Evolutionary conservation across 306 rosid species (phyloP).

Genomic region (Vigna reflexopilosa): DNA sequence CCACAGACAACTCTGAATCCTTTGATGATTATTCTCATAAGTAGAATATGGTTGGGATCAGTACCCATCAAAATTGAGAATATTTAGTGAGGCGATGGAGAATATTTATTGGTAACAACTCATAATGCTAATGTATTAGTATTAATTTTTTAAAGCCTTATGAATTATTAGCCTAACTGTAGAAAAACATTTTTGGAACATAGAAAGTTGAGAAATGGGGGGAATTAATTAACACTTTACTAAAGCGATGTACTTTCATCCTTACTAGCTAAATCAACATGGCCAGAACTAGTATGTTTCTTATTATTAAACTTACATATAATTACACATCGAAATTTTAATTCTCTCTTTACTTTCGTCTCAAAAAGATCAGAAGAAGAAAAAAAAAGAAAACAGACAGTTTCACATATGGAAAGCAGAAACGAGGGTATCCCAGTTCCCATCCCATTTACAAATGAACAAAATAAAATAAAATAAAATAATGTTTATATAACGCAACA

Average conservation of each 20-base stretch:
- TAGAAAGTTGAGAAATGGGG: neutral
- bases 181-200: conserved; percentile 13
- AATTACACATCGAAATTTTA: conserved; percentile 30
- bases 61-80: conserved; percentile 6
- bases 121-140: neutral
- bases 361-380: neutral
- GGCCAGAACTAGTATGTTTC: neutral
- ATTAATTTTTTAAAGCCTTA: neutral
- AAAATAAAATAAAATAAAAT: neutral
- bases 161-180: neutral
- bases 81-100: conserved; percentile 4
- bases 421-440: neutral
- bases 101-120: neutral
- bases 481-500: neutral
- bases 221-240: neutral
- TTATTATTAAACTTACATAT: neutral
- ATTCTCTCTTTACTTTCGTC: conserved; percentile 19
- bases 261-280: neutral
- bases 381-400: neutral
- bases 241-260: conserved; percentile 1
- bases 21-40: neutral
- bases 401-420: conserved; percentile 21
- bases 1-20: neutral
- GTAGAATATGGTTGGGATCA: conserved; percentile 1
- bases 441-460: neutral